These are phyloP conservation scores for Mycena sanguinolenta DNA, from an alignment of 768 basidiomycete species.

Conservation along the genomic window DNA sequence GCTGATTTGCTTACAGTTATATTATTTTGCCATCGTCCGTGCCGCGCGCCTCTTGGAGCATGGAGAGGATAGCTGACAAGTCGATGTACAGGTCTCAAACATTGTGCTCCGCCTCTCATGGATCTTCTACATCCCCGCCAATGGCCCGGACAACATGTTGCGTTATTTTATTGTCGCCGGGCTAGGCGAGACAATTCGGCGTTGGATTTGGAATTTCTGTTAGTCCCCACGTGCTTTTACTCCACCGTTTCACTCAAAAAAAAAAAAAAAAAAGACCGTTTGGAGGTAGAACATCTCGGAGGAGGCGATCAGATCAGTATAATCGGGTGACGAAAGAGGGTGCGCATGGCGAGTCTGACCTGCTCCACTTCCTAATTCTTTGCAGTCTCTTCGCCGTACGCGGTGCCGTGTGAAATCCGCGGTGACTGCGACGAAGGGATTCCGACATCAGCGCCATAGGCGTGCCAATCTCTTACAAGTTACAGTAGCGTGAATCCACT, in stretches of 20 bases:
- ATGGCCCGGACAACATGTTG: constrained; percentile 61
- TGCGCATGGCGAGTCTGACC: constrained; percentile 76
- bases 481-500: background rate
- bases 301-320: constrained; percentile 87
- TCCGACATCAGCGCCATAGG: background rate
- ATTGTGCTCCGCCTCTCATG: constrained; percentile 84
- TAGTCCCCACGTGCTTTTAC: constrained; percentile 45
- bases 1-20: constrained; percentile 58
- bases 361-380: background rate
- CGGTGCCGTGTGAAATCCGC: constrained; percentile 12
- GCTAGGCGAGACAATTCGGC: constrained; percentile 80
- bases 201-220: constrained; percentile 96
- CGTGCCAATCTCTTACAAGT: background rate
- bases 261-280: constrained; percentile 67
- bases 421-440: constrained; percentile 23
- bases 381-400: constrained; percentile 1
- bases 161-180: constrained; percentile 79
- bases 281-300: constrained; percentile 93
- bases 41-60: constrained; percentile 28
- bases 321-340: constrained; percentile 85
- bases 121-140: constrained; percentile 79
- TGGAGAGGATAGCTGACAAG: constrained; percentile 8
- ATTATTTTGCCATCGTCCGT: constrained; percentile 83
- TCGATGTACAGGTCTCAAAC: constrained; percentile 70
- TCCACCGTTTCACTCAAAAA: background rate